These are phyloP conservation scores for Candida peoriensis DNA, from an alignment of 805 yeast genomes.

Conservation along the genomic window DNA sequence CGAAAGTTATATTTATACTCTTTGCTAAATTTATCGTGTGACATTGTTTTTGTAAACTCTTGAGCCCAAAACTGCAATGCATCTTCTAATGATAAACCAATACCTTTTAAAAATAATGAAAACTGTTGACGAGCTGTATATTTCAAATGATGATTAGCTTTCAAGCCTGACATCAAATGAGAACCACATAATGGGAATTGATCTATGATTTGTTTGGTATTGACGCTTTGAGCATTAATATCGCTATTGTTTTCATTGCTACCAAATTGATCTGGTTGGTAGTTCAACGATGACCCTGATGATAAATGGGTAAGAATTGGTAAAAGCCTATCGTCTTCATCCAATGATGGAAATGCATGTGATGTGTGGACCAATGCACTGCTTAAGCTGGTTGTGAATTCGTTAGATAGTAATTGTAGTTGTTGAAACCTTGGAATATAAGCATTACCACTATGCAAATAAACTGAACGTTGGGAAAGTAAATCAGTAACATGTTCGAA, in stretches of 20 bases:
- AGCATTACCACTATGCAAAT: conserved; percentile 64
- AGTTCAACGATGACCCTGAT: conserved; percentile 54
- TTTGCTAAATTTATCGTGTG: conserved; percentile 74
- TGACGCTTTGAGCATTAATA: conserved; percentile 59
- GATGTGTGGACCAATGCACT: conserved; percentile 60
- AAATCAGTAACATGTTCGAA: conserved; percentile 81
- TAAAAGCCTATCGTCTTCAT: conserved; percentile 85
- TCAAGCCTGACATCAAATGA: conserved; percentile 58
- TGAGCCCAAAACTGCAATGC: conserved; percentile 80
- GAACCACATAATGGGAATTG: conserved; percentile 83
- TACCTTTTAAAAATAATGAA: conserved; percentile 79
- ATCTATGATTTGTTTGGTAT: conserved; percentile 44
- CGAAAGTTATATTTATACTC: conserved; percentile 86
- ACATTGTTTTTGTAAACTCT: conserved; percentile 61
- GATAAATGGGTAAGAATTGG: conserved; percentile 81
- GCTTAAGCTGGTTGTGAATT: conserved; percentile 47
- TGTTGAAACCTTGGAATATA: conserved; percentile 84
- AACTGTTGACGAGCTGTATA: conserved; percentile 84
- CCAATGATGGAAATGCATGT: conserved; percentile 74
- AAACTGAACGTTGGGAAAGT: conserved; percentile 67
- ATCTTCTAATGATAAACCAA: conserved; percentile 84
- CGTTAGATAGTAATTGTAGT: conserved; percentile 60
- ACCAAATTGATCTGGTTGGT: conserved; percentile 14
- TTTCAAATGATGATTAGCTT: conserved; percentile 64
- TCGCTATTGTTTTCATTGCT: conserved; percentile 29